Evolutionary conservation across 2,329 filamentous ascomycete genomes (phyloP).

Genomic region (Polychaeton citri): DNA sequence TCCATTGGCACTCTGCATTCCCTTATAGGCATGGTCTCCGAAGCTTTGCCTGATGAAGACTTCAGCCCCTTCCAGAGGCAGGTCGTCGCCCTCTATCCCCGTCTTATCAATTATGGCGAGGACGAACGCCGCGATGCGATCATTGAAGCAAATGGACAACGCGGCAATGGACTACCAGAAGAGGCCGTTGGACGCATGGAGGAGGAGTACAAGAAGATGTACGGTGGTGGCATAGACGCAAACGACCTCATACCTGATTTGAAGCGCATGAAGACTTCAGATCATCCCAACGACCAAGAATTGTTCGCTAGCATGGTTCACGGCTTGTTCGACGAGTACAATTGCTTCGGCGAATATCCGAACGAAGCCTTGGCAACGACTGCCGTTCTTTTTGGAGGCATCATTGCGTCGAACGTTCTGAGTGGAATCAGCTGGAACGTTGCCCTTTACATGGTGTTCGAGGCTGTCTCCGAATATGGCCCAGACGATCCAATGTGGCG

Average conservation of each 20-base stretch:
- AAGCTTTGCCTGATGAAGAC: slow-evolving; percentile 48
- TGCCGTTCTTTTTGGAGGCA: slow-evolving; percentile 88
- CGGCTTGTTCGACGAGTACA: slow-evolving; percentile 92
- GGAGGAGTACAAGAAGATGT: slow-evolving; percentile 96
- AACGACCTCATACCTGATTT: slow-evolving; percentile 74
- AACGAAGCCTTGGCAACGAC: slow-evolving; percentile 93
- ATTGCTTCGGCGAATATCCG: slow-evolving; percentile 88
- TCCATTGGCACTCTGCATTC: slow-evolving; percentile 66
- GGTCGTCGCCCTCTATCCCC: slow-evolving; percentile 84
- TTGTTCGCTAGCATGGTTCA: slow-evolving; percentile 98
- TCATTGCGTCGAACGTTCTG: slow-evolving; percentile 86
- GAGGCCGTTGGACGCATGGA: slow-evolving; percentile 87
- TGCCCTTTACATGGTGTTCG: slow-evolving; percentile 93
- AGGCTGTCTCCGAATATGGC: slow-evolving; percentile 75
- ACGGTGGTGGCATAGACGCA: slow-evolving; percentile 77
- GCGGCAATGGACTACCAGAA: slow-evolving; percentile 66
- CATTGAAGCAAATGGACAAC: slow-evolving; percentile 70
- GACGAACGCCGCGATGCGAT: slow-evolving; percentile 65
- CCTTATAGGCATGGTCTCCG: slow-evolving; percentile 61
- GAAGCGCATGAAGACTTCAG: slow-evolving; percentile 76
- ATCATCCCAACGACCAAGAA: slow-evolving; percentile 74
- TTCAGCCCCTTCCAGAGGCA: slow-evolving; percentile 70
- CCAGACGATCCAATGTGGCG: slow-evolving; percentile 92
- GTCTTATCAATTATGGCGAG: slow-evolving; percentile 91
- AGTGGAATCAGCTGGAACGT: slow-evolving; percentile 83